Conservation (phyloP, 371 early-diverging fungal species). For the Syncephalastrum monosporum region DNA sequence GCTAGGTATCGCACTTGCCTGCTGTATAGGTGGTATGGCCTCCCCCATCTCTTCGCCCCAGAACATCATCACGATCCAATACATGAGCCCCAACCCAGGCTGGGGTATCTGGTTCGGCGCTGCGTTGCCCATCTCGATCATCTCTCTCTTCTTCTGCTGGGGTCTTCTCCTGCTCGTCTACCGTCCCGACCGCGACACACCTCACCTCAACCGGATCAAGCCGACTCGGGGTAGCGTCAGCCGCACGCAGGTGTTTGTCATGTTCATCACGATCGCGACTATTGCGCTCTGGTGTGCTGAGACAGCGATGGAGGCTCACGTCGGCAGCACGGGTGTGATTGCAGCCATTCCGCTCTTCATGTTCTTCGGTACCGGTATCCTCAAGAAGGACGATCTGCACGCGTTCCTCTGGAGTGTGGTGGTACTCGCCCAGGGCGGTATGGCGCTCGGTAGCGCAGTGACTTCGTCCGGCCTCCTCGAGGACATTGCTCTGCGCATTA, state of each 20-base stretch:
- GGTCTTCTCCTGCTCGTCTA: constrained; percentile 69
- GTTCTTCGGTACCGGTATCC: constrained; percentile 77
- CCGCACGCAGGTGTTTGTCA: constrained; percentile 56
- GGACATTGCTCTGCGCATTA: constrained; percentile 69
- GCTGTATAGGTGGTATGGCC: constrained; percentile 96
- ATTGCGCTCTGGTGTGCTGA: constrained; percentile 91
- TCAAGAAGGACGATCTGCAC: constrained; percentile 92
- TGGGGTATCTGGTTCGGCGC: constrained; percentile 86
- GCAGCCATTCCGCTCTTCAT: constrained; percentile 90
- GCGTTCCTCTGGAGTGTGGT: constrained; percentile 90
- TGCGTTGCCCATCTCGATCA: constrained; percentile 72
- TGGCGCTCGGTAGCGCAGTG: constrained; percentile 86
- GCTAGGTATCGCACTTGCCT: constrained; percentile 92
- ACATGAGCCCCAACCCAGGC: constrained; percentile 83
- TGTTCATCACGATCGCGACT: constrained; percentile 58
- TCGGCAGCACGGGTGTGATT: constrained; percentile 94
- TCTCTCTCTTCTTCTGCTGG: constrained; percentile 81
- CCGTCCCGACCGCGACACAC: constrained; percentile 56
- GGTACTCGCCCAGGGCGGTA: constrained; percentile 88
- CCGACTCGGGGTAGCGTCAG: constrained; percentile 55
- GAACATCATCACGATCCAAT: constrained; percentile 84
- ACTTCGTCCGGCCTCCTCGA: constrained; percentile 80
- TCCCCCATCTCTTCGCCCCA: constrained; percentile 98
- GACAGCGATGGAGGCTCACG: constrained; percentile 58
- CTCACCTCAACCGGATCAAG: constrained; percentile 50